These are phyloP conservation scores for Gymnopus androsaceus DNA, from an alignment of 1,284 basidiomycete genomes.

Conservation along the genomic window DNA sequence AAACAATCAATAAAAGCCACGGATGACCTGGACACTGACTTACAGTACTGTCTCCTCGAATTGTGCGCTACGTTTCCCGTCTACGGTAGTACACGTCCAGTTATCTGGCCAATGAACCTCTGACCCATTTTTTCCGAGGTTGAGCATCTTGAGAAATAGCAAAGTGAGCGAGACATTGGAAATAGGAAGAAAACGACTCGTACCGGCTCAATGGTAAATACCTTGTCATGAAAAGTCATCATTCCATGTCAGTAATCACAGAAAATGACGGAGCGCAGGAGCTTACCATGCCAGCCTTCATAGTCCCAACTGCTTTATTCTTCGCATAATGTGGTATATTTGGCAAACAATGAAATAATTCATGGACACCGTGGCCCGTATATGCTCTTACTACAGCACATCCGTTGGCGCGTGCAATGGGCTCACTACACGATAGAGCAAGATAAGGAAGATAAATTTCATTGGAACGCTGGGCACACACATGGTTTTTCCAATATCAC, in stretches of 20 bases:
- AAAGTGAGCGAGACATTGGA: slow-evolving; percentile 13
- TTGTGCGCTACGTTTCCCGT: slow-evolving; percentile 89
- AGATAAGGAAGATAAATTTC: slow-evolving; percentile 18
- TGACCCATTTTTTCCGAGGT: slow-evolving; percentile 75
- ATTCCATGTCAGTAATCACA: slow-evolving; percentile 13
- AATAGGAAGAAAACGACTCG: slow-evolving; percentile 23
- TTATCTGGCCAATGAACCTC: slow-evolving; percentile 85
- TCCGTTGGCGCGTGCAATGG: slow-evolving; percentile 75
- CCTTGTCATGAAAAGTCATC: slow-evolving; percentile 31
- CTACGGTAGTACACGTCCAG: slow-evolving; percentile 92
- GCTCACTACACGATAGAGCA: slow-evolving; percentile 76
- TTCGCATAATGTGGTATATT: slow-evolving; percentile 87
- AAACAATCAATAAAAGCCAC: slow-evolving; percentile 18
- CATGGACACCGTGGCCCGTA: slow-evolving; percentile 89
- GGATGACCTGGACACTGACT: slow-evolving; percentile 32
- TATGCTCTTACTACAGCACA: slow-evolving; percentile 88
- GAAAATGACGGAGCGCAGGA: neutral
- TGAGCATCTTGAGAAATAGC: slow-evolving; percentile 75
- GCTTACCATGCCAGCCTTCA: slow-evolving; percentile 82
- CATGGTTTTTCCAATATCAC: slow-evolving; percentile 83
- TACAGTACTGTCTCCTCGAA: slow-evolving; percentile 92
- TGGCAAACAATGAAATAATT: slow-evolving; percentile 77
- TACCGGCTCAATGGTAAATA: slow-evolving; percentile 82
- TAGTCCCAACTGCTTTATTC: slow-evolving; percentile 80
- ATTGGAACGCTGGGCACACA: slow-evolving; percentile 38